These are phyloP conservation scores for Claviceps sp. DNA, from an alignment of 2,329 filamentous ascomycete genomes.

Conservation along the genomic window DNA sequence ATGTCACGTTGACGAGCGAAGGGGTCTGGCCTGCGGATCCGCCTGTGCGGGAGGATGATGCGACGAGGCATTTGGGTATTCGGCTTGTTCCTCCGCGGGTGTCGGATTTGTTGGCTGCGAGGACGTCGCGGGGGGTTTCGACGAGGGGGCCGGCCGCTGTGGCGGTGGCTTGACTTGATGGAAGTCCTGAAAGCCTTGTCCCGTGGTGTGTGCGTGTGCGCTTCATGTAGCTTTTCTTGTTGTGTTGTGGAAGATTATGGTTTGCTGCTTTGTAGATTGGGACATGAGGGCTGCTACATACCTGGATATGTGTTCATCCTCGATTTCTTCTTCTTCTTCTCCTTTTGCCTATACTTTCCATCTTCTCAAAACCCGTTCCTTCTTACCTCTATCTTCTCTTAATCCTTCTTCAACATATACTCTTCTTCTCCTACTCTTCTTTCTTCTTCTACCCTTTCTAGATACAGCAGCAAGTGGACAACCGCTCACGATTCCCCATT, in stretches of 20 bases:
- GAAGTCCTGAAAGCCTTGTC: too few relatives aligned
- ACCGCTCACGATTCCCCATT: too few relatives aligned
- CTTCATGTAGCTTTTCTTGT: too few relatives aligned
- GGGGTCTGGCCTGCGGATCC: constrained; percentile 18
- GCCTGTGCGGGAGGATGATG: neutral
- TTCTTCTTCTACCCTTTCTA: neutral
- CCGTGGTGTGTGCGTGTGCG: too few relatives aligned
- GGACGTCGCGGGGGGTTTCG: neutral
- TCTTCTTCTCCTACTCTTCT: neutral
- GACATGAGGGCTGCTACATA: too few relatives aligned
- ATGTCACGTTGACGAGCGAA: constrained; percentile 27
- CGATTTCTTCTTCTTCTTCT: neutral
- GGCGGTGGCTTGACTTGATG: neutral
- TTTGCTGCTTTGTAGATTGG: too few relatives aligned
- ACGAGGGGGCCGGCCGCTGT: neutral
- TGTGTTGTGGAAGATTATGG: too few relatives aligned
- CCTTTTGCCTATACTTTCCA: neutral
- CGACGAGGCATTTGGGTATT: constrained; percentile 1
- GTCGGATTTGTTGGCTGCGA: neutral
- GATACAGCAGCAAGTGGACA: too few relatives aligned
- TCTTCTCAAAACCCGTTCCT: neutral
- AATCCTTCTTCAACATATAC: neutral
- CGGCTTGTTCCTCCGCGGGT: neutral
- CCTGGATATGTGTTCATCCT: too few relatives aligned
- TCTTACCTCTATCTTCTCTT: neutral